Percentiles rank a stretch among this genome's conserved stretches.
Conservation (phyloP, 129 eudicot genomes). For the Kitagawia praeruptora region DNA sequence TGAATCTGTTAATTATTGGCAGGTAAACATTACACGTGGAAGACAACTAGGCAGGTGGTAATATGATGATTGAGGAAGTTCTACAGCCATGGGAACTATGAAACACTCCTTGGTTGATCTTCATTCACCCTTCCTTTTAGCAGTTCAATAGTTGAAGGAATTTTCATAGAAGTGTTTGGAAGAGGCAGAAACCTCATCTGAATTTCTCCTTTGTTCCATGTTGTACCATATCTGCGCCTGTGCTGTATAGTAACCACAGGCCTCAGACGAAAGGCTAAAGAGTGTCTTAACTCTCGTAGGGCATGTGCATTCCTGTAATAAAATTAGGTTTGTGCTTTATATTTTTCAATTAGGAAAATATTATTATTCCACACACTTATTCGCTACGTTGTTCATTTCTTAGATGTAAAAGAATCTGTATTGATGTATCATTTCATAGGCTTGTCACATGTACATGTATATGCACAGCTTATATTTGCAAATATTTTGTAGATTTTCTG, state of each 20-base stretch:
- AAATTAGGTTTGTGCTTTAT: constrained; percentile 24
- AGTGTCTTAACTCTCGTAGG: constrained; percentile 19
- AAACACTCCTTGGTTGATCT: constrained; percentile 15
- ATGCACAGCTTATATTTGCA: constrained; percentile 5
- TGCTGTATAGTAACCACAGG: constrained; percentile 39
- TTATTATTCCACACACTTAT: neutral
- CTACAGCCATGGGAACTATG: constrained; percentile 7
- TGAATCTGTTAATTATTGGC: constrained; percentile 4
- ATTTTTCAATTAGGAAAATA: neutral
- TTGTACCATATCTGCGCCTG: constrained; percentile 30
- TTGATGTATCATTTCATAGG: neutral
- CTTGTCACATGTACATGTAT: constrained; percentile 6
- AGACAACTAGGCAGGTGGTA: constrained; percentile 9
- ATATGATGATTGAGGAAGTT: constrained; percentile 1
- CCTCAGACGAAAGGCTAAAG: constrained; percentile 15
- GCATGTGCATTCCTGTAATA: constrained; percentile 26
- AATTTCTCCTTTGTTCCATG: constrained; percentile 19
- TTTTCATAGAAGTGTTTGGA: constrained; percentile 9
- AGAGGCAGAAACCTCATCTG: constrained; percentile 20
- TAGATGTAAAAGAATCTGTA: constrained; percentile 15
- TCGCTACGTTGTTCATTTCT: neutral
- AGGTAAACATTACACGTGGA: constrained; percentile 15
- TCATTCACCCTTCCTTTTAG: constrained; percentile 10
- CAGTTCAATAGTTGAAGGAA: constrained; percentile 13
- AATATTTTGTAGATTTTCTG: neutral